Evolutionary conservation across 73 alveolate species (phyloP), one percentile per base, ranked within the genome.

Genomic region (Effrenium voratum): DNA sequence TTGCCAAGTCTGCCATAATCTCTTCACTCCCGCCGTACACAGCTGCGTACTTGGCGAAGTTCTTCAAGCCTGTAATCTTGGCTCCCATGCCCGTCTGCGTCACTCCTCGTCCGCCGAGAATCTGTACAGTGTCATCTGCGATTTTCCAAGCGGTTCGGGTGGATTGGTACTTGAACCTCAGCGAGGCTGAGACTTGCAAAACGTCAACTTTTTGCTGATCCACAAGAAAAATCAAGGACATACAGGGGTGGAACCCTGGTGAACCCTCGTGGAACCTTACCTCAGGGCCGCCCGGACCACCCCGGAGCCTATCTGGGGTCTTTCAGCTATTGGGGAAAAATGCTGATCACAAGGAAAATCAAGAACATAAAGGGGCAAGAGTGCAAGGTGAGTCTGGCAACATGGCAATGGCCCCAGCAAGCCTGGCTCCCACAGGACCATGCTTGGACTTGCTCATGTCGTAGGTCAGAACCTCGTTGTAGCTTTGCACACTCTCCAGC

Each of bases 1-100:
- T 68, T 13, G 92, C 98, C 98, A 92, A 50, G 72, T 92, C 98
- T 1, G 91, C 92, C 98, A 92, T 92, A 68, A 92, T 92, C 59
- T 92, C 98, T 57, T 90, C 95, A 32, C 95, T 87, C 24, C 95
- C 85, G 1, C 95, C 83, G 26, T 59, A 63, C 66, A 63, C 85
- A 3, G 85, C 95, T 24, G 85, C 55, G 50, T 19, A 30, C 72
- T 63, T 87, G 79, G 63, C 81, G 46, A 44, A 49, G 70, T 46
- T 55, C 41, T 43, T 47, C 8, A 57, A n/a, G n/a, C 63, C 95
- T 49, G 59, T 85, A 15, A 87, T 50, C 30, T 36, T 50, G 10
- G 70, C 43, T 28, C 95, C 95, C 95, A 87, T 87, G 72, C 95
- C 93, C 22, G 93, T 84, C 44, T 84, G 93, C 44, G 95, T 87